Evolutionary conservation across 2,329 filamentous ascomycete genomes (phyloP).

Genomic region (Ophioceras dolichostomum): DNA sequence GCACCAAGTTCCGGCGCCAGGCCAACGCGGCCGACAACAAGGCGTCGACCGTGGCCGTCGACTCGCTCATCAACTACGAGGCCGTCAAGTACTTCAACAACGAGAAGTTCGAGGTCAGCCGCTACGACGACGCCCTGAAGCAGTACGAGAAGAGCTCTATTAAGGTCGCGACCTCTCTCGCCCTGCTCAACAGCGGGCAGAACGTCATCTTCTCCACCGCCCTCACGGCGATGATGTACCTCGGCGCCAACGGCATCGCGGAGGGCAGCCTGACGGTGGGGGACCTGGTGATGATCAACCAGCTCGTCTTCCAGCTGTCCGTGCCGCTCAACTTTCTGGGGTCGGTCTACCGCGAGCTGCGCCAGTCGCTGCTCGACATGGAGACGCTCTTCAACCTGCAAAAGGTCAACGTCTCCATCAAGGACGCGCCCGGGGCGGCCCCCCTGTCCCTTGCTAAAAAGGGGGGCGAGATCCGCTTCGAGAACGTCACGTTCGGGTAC

Average conservation of each 20-base stretch:
- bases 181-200: constrained; percentile 87
- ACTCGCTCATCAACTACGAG: constrained; percentile 97
- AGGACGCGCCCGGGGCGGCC: constrained; percentile 63
- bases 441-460: constrained; percentile 57
- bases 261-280: constrained; percentile 74
- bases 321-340: constrained; percentile 95
- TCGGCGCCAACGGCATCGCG: constrained; percentile 83
- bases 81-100: constrained; percentile 99
- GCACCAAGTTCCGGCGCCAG: constrained; percentile 89
- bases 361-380: constrained; percentile 94
- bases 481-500: constrained; percentile 93
- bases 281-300: constrained; percentile 97
- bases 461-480: constrained; percentile 84
- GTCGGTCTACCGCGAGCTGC: constrained; percentile 91
- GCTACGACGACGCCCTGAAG: constrained; percentile 78
- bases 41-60: constrained; percentile 87
- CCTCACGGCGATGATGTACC: constrained; percentile 95
- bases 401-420: constrained; percentile 84
- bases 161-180: constrained; percentile 88
- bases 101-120: constrained; percentile 81
- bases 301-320: constrained; percentile 94
- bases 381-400: constrained; percentile 96
- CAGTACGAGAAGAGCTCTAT: constrained; percentile 91
- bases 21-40: constrained; percentile 95
- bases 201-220: constrained; percentile 95